Conservation (phyloP, 106 monocot genomes). For the Phalaenopsis aphrodite region DNA sequence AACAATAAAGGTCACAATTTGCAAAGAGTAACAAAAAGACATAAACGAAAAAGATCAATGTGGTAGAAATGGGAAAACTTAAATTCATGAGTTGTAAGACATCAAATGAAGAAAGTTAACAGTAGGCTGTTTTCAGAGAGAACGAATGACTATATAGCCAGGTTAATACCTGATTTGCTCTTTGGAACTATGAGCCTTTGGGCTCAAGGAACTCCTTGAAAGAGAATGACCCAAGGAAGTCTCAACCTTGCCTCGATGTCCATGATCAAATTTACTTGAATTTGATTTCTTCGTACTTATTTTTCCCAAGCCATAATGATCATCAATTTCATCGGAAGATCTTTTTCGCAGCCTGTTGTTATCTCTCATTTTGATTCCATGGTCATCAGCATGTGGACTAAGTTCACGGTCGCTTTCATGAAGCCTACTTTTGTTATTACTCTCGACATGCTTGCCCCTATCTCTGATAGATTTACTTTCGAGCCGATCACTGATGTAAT, state of each 20-base stretch:
- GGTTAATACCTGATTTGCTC: slow-evolving; percentile 38
- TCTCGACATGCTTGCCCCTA: slow-evolving; percentile 30
- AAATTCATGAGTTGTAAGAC: background rate
- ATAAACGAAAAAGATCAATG: background rate
- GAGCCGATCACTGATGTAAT: slow-evolving; percentile 30
- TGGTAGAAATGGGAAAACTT: background rate
- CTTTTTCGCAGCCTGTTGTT: slow-evolving; percentile 40
- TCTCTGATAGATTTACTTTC: slow-evolving; percentile 41
- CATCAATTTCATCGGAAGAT: slow-evolving; percentile 55
- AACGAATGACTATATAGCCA: background rate
- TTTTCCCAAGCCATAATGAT: slow-evolving; percentile 33
- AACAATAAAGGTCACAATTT: background rate
- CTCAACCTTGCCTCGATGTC: slow-evolving; percentile 22
- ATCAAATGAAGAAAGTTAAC: background rate
- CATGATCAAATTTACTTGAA: slow-evolving; percentile 14
- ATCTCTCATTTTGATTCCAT: slow-evolving; percentile 26
- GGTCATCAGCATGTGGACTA: slow-evolving; percentile 34
- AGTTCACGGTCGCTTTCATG: slow-evolving; percentile 42
- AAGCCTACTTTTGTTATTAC: slow-evolving; percentile 39
- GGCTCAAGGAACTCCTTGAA: slow-evolving; percentile 34
- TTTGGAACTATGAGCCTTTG: slow-evolving; percentile 27
- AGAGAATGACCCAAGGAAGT: slow-evolving; percentile 12
- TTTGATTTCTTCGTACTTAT: slow-evolving; percentile 26
- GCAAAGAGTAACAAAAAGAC: background rate
- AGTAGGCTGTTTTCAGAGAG: background rate